phyloP scores from a whole-genome alignment of 108 stramenopile genomes.

The Chaetoceros tenuissimus region DNA sequence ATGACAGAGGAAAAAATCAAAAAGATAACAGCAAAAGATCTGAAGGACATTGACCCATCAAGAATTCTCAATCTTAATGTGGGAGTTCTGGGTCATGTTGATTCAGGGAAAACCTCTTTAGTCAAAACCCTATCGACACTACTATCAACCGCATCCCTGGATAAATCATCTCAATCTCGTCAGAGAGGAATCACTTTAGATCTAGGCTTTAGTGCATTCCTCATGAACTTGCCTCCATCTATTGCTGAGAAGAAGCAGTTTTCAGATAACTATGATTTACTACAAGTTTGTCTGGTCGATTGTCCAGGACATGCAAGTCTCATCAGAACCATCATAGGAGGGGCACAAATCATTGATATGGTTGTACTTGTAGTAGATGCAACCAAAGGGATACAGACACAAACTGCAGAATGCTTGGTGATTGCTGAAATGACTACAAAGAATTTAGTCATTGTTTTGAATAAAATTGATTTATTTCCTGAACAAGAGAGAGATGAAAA shows the following conservation, averaged over 20 bases:
- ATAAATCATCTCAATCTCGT: conserved; percentile 91
- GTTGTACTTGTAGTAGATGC: conserved; percentile 95
- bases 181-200: conserved; percentile 97
- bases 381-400: conserved; percentile 96
- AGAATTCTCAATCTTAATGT: conserved; percentile 92
- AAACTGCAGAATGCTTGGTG: conserved; percentile 98
- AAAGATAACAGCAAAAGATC: not conserved
- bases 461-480: conserved; percentile 89
- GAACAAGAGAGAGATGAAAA: conserved; percentile 51
- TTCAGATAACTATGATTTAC: conserved; percentile 24
- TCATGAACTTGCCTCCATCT: conserved; percentile 67
- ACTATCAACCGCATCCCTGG: conserved; percentile 94
- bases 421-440: conserved; percentile 92
- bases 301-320: conserved; percentile 97
- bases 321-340: conserved; percentile 98
- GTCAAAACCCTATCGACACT: conserved; percentile 90
- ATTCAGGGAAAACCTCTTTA: conserved; percentile 94
- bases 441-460: conserved; percentile 82
- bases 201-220: conserved; percentile 94
- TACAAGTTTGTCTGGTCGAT: conserved; percentile 92
- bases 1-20: too few species aligned
- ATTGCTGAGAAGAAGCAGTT: conserved; percentile 23
- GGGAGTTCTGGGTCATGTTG: conserved; percentile 97
- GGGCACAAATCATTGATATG: conserved; percentile 95
- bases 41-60: conserved; percentile 12